Evolutionary conservation across 148 eudicot genomes (phyloP).

Genomic region (Camellia japonica): DNA sequence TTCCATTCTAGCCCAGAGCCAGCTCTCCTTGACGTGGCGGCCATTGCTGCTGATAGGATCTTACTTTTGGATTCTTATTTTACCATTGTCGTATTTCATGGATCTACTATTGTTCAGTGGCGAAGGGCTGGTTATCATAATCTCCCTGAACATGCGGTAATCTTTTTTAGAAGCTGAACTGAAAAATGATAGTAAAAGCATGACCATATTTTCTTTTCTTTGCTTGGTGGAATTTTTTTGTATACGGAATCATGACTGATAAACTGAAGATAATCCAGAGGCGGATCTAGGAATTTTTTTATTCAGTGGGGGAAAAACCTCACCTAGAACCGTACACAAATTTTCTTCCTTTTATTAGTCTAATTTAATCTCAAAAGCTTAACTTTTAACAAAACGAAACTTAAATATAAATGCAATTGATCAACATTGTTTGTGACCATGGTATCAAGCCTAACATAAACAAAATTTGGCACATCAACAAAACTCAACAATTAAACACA

Average conservation of each 20-base stretch:
- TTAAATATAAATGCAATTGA: too few relatives aligned
- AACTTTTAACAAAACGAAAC: too few relatives aligned
- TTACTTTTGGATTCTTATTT: slow-evolving; percentile 88
- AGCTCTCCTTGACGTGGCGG: slow-evolving; percentile 83
- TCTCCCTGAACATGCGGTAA: slow-evolving; percentile 85
- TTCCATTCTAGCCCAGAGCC: slow-evolving; percentile 80
- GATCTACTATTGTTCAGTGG: slow-evolving; percentile 90
- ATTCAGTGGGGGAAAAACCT: too few relatives aligned
- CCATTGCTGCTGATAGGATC: slow-evolving; percentile 81
- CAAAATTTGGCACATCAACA: too few relatives aligned
- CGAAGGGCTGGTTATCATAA: slow-evolving; percentile 91
- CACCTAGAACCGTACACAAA: too few relatives aligned
- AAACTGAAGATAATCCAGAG: too few relatives aligned
- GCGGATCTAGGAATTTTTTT: not conserved
- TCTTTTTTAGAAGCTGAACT: slow-evolving; percentile 6
- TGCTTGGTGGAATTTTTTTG: not conserved
- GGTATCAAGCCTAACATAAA: too few relatives aligned
- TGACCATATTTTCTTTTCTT: not conserved
- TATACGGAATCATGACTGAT: not conserved
- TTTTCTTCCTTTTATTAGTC: too few relatives aligned
- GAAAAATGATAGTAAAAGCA: slow-evolving; percentile 1
- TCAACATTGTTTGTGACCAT: too few relatives aligned
- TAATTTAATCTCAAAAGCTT: too few relatives aligned
- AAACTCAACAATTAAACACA: too few relatives aligned
- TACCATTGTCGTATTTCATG: slow-evolving; percentile 90